phyloP scores from a whole-genome alignment of 768 basidiomycete species.

The Solioccasus polychromus region DNA sequence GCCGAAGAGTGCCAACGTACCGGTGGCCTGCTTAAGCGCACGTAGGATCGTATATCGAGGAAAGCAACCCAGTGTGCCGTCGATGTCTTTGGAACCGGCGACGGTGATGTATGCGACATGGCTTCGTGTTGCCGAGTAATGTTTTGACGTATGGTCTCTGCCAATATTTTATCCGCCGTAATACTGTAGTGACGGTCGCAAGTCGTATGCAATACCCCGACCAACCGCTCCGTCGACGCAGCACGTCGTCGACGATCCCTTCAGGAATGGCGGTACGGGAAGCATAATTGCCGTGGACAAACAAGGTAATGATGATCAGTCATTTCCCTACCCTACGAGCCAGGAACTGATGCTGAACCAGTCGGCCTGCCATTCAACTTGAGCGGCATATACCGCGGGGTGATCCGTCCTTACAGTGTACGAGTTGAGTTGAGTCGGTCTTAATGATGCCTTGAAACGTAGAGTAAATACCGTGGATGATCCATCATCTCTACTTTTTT shows the following conservation, averaged over 20 bases:
- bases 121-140: background rate
- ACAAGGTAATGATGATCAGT: slow-evolving; percentile 55
- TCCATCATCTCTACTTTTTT: too few species aligned
- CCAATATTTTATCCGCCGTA: slow-evolving; percentile 75
- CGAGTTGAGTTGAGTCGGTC: slow-evolving; percentile 48
- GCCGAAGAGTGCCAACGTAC: slow-evolving; percentile 70
- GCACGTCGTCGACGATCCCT: slow-evolving; percentile 56
- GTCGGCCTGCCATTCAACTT: slow-evolving; percentile 76
- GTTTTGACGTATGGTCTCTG: background rate
- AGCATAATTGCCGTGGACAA: slow-evolving; percentile 74
- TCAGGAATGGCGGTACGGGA: slow-evolving; percentile 59
- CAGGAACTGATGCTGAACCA: slow-evolving; percentile 26
- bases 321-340: too few species aligned
- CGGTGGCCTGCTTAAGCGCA: too few species aligned
- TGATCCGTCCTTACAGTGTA: slow-evolving; percentile 65
- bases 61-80: slow-evolving; percentile 43
- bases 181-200: slow-evolving; percentile 64
- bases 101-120: slow-evolving; percentile 62
- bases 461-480: too few species aligned
- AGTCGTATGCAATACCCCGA: slow-evolving; percentile 58
- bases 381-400: slow-evolving; percentile 79
- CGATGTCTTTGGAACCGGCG: slow-evolving; percentile 81
- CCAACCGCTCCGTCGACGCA: slow-evolving; percentile 51
- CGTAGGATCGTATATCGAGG: slow-evolving; percentile 41
- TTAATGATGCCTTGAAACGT: too few species aligned